Conservation (phyloP, 2,329 filamentous ascomycete species). For the Trichoderma brevicompactum region DNA sequence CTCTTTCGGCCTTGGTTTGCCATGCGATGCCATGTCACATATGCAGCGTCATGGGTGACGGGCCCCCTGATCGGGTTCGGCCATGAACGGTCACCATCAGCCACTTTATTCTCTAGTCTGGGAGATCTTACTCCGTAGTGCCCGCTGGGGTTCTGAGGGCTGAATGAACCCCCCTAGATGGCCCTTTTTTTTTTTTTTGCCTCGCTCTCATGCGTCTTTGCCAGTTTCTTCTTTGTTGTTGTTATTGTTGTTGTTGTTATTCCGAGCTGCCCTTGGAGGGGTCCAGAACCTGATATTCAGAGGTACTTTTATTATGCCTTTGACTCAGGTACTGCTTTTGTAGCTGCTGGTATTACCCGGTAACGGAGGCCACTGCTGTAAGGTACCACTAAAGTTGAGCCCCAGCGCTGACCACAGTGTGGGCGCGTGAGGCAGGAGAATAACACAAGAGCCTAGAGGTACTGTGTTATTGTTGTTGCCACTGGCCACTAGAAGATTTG, state of each 20-base stretch:
- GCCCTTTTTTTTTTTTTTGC: background rate
- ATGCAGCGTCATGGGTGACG: slow-evolving; percentile 14
- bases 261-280: background rate
- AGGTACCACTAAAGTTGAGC: background rate
- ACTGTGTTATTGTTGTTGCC: no score
- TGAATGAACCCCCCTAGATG: no score
- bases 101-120: background rate
- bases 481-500: no score
- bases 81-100: slow-evolving; percentile 1
- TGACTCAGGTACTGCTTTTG: background rate
- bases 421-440: no score
- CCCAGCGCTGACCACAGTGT: background rate
- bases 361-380: background rate
- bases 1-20: background rate
- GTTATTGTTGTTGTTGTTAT: background rate
- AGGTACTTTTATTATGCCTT: background rate
- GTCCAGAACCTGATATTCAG: no score
- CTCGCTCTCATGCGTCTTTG: background rate
- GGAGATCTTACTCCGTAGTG: background rate
- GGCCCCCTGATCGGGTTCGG: background rate
- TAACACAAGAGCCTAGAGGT: background rate
- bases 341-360: background rate
- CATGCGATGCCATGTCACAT: background rate
- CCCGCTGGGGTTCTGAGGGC: background rate
- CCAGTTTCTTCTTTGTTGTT: background rate